Base-by-base conservation (phyloP, 345 rosid species). In the Linum tenue region DNA sequence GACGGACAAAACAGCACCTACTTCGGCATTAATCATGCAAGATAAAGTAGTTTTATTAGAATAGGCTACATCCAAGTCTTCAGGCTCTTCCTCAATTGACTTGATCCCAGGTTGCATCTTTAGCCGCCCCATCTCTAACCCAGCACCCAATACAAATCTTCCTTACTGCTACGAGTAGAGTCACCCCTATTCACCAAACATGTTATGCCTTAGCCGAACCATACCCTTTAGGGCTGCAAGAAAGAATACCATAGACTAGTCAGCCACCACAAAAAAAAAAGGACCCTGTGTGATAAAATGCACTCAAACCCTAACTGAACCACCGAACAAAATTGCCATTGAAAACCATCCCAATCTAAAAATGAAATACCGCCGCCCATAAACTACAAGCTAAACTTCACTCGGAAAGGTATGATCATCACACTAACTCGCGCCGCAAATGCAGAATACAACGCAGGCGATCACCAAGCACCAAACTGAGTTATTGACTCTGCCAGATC, bases 71-170 rank as follows among this genome's bases (percentile, higher is more conserved):
- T 88, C 97, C 70, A 68, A 83, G 51, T 88, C 96, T 85, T 85
- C 96, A 14, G 96, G 96, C 76, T 90, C 97, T 81, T 94, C 99
- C 82, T 90, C 95, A 67, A 90, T 90, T 41, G 87, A 78, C 69
- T 85, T 90, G 76, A 90, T 90, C 75, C 96, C 99, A 37, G 95
- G 72, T 59, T 83, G 91, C 85, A 86, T 69, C 90, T 90, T 94
- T 64, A 86, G 73, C 60, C 96, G 95, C 73, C 97, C 99, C 99
- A 94, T 94, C 41, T 59, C 69, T 70, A 75, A 48, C 53, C 53
- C 14, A 12, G 14, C 53, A 48, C 53, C 53, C 14, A 15, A 48
- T 9, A 48, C 50, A 48, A 10, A 10, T 12, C 9, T 48, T 15
- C 14, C 53, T 48, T 3, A 10, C 14, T 1, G 53, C 53, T 9